Conservation (phyloP, 176 grass and related monocot species). For the Chrysopogon serrulatus region DNA sequence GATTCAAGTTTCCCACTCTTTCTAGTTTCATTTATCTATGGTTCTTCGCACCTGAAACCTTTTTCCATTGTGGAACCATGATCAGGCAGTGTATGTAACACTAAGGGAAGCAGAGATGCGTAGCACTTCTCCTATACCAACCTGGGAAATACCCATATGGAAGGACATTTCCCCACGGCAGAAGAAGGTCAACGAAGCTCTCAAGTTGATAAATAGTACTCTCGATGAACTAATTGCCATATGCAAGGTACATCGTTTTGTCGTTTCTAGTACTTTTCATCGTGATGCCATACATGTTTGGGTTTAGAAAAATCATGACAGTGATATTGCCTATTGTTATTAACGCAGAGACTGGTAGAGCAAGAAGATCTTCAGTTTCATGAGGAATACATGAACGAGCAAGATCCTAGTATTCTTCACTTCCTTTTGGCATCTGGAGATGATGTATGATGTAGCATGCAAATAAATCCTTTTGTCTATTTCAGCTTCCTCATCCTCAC, state of each 20-base stretch:
- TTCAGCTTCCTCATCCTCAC: background rate
- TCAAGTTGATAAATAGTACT: conserved; percentile 74
- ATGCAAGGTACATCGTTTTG: conserved; percentile 64
- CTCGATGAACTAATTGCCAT: conserved; percentile 74
- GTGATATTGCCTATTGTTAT: background rate
- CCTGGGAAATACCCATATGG: conserved; percentile 99
- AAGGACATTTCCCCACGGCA: conserved; percentile 96
- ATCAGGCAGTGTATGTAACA: conserved; percentile 76
- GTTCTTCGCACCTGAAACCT: background rate
- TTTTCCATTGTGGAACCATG: conserved; percentile 4
- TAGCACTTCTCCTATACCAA: conserved; percentile 94
- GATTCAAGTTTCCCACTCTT: background rate
- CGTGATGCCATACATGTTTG: background rate
- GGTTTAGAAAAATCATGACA: background rate
- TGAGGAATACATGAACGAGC: conserved; percentile 95
- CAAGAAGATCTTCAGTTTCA: conserved; percentile 95
- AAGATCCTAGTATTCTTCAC: conserved; percentile 99
- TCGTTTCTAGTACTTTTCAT: background rate
- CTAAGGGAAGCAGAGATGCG: conserved; percentile 89
- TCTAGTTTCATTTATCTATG: background rate
- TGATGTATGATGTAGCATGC: conserved; percentile 53
- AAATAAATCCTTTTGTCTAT: background rate
- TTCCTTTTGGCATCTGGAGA: conserved; percentile 97
- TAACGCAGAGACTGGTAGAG: conserved; percentile 83
- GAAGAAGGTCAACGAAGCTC: conserved; percentile 86